Conservation (phyloP, 257 asterid genomes). For the Nicotiana sylvestris region DNA sequence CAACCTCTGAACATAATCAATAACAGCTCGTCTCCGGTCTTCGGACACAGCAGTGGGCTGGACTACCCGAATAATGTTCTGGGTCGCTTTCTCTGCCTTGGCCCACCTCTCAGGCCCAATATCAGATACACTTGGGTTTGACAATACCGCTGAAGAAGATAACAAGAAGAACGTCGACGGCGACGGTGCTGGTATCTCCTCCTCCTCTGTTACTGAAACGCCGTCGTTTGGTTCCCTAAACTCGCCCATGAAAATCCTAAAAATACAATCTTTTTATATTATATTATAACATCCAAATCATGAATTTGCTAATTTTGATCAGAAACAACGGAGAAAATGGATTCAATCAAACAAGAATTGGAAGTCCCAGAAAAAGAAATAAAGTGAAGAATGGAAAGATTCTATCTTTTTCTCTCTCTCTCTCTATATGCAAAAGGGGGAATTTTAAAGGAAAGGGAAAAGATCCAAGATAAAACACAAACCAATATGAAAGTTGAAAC, state of each 20-base stretch:
- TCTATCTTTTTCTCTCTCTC: neutral
- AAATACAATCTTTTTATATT: neutral
- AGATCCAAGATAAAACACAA: neutral
- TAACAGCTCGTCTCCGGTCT: conserved; percentile 17
- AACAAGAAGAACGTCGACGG: neutral
- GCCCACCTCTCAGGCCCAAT: conserved; percentile 22
- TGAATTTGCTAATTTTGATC: neutral
- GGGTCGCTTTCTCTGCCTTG: conserved; percentile 14
- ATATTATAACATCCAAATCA: neutral
- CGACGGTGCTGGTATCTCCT: conserved; percentile 12
- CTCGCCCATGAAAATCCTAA: conserved; percentile 10
- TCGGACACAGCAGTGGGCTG: conserved; percentile 27
- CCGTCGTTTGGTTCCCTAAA: conserved; percentile 9
- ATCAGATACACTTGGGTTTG: neutral
- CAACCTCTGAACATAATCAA: conserved; percentile 26
- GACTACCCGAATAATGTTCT: conserved; percentile 17
- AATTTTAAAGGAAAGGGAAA: neutral
- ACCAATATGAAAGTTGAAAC: neutral
- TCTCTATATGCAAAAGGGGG: neutral
- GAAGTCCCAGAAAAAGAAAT: neutral
- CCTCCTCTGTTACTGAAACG: neutral
- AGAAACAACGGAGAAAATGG: neutral
- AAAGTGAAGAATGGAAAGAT: conserved; percentile 3
- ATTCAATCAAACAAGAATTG: neutral
- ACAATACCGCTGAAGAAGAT: neutral